These are phyloP conservation scores for Citropsis articulata DNA, from an alignment of 345 rosid species.

Conservation along the genomic window DNA sequence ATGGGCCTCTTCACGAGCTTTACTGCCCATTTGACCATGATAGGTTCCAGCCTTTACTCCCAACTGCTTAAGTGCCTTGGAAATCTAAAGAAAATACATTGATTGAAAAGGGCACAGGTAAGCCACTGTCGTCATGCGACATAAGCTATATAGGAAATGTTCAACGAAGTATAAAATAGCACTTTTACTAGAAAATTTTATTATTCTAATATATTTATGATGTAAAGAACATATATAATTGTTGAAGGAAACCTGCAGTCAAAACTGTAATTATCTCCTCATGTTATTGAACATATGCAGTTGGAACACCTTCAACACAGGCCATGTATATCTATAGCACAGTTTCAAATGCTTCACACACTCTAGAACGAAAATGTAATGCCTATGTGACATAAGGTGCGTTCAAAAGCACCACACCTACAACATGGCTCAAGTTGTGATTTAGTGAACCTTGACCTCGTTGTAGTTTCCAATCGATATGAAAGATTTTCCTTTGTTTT, in stretches of 20 bases:
- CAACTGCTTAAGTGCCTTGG: constrained; percentile 27
- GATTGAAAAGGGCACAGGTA: background rate
- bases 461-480: background rate
- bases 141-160: background rate
- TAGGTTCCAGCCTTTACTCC: constrained; percentile 46
- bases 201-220: background rate
- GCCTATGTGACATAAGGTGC: background rate
- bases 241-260: too few species aligned
- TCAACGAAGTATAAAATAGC: background rate
- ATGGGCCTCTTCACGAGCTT: constrained; percentile 43
- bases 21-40: constrained; percentile 47
- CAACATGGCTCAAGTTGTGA: too few species aligned
- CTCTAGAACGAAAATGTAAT: background rate
- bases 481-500: background rate
- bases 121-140: background rate
- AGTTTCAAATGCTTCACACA: background rate
- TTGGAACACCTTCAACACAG: background rate
- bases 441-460: background rate
- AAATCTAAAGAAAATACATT: constrained; percentile 25
- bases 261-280: background rate
- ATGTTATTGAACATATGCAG: background rate
- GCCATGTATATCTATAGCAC: background rate
- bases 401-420: background rate
- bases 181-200: background rate
- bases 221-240: background rate